Evolutionary conservation across 768 basidiomycete genomes (phyloP).

Genomic region (Boletus vinaceobasis): DNA sequence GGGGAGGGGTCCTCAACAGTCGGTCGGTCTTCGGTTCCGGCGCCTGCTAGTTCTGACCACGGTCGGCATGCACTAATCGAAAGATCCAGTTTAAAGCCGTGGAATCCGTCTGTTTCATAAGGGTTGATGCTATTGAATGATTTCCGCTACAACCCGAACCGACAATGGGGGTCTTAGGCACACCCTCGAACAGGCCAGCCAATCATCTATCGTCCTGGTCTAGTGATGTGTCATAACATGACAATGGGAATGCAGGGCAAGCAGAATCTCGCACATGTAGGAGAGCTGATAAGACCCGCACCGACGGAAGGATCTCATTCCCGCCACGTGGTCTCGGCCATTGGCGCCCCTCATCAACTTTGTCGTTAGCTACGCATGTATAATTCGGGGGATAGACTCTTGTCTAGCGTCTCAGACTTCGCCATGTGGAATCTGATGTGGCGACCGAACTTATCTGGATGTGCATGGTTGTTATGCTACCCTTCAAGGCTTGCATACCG

Average conservation of each 20-base stretch:
- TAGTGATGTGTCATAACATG: not conserved
- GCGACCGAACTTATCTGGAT: not conserved
- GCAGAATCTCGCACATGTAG: not conserved
- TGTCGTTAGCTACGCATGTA: not conserved
- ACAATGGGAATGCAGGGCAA: not conserved
- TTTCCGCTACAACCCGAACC: not conserved
- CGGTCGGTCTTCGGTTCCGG: not conserved
- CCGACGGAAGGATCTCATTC: slow-evolving; percentile 19
- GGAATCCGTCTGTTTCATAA: not conserved
- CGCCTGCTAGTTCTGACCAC: not conserved
- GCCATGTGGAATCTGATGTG: not conserved
- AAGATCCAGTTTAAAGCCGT: slow-evolving; percentile 1
- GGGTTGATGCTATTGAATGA: not conserved
- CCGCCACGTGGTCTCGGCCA: not conserved
- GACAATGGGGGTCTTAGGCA: not conserved
- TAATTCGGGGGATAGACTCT: not conserved
- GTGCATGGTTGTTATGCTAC: not conserved
- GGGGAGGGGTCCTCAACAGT: slow-evolving; percentile 9
- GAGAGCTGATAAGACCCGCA: slow-evolving; percentile 1
- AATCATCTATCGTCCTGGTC: not conserved
- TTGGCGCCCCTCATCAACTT: not conserved
- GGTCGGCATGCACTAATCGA: not conserved
- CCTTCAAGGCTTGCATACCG: not conserved
- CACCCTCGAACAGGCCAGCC: not conserved
- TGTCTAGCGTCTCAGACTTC: not conserved